phyloP scores from a whole-genome alignment of 2,329 filamentous ascomycete genomes.

The Pestalotiopsis sp. region DNA sequence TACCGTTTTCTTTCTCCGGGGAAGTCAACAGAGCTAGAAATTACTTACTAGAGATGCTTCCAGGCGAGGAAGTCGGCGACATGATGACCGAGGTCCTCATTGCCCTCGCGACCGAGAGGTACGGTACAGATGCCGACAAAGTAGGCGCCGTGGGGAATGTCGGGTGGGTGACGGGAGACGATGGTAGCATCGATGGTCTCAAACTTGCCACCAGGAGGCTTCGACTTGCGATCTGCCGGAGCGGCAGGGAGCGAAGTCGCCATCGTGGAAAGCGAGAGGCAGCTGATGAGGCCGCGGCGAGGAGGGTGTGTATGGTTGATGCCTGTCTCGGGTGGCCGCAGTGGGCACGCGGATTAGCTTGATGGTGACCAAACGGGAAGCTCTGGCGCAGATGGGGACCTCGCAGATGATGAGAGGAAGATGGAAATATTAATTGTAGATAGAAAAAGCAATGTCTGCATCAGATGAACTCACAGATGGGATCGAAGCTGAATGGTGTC shows the following conservation, averaged over 20 bases:
- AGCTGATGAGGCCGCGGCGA: not conserved
- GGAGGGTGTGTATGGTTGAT: not conserved
- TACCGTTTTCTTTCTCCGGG: too few species aligned
- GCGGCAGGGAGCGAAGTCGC: not conserved
- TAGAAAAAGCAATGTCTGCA: not conserved
- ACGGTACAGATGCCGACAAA: conserved; percentile 32
- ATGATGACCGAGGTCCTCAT: conserved; percentile 31
- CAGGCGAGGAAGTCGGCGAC: conserved; percentile 32
- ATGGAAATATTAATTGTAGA: not conserved
- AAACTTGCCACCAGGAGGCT: not conserved
- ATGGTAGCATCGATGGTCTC: conserved; percentile 4
- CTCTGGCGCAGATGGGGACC: not conserved
- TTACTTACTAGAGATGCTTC: conserved; percentile 23
- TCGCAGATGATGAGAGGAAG: not conserved
- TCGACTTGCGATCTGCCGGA: not conserved
- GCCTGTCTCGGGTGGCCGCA: not conserved
- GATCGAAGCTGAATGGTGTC: too few species aligned
- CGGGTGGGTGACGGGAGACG: conserved; percentile 11
- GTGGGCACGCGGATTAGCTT: not conserved
- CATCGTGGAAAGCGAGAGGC: not conserved
- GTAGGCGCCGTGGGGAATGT: not conserved
- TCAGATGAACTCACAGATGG: too few species aligned
- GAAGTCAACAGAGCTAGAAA: not conserved
- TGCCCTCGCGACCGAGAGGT: conserved; percentile 23
- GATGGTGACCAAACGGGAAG: not conserved